phyloP scores from a whole-genome alignment of 306 rosid species.

The Quercus glauca region DNA sequence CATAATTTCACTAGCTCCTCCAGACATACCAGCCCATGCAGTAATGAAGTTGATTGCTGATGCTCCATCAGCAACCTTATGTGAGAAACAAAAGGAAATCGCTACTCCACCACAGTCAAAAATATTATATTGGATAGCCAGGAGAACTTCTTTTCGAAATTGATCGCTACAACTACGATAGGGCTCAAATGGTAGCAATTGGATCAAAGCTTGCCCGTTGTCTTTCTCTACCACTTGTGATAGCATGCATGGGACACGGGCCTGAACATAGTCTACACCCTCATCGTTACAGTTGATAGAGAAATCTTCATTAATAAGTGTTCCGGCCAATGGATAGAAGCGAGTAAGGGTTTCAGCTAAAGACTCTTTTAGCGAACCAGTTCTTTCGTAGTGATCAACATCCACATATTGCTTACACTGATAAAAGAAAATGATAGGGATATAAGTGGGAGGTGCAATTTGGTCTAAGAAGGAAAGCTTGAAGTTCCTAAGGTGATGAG shows the following conservation, averaged over 20 bases:
- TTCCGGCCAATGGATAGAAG: too few species aligned
- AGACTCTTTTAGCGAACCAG: too few species aligned
- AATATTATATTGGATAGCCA: constrained; percentile 11
- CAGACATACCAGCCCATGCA: constrained; percentile 10
- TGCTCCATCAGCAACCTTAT: constrained; percentile 17
- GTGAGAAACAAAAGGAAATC: constrained; percentile 20
- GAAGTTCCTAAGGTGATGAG: too few species aligned
- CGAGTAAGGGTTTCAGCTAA: too few species aligned
- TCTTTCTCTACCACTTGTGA: neutral
- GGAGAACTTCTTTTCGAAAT: neutral
- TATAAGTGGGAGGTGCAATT: too few species aligned
- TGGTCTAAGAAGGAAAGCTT: too few species aligned
- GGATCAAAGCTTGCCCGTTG: neutral
- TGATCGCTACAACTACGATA: neutral
- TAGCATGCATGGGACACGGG: neutral
- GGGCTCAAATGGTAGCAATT: constrained; percentile 18
- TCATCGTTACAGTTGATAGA: neutral
- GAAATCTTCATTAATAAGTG: too few species aligned
- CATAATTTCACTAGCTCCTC: neutral
- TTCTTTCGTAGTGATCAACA: too few species aligned
- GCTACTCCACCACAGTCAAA: constrained; percentile 18
- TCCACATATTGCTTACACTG: too few species aligned
- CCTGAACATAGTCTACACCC: constrained; percentile 16
- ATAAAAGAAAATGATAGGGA: too few species aligned
- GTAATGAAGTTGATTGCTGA: neutral